Evolutionary conservation across 345 rosid species (phyloP).

Genomic region (Pistacia integerrima): DNA sequence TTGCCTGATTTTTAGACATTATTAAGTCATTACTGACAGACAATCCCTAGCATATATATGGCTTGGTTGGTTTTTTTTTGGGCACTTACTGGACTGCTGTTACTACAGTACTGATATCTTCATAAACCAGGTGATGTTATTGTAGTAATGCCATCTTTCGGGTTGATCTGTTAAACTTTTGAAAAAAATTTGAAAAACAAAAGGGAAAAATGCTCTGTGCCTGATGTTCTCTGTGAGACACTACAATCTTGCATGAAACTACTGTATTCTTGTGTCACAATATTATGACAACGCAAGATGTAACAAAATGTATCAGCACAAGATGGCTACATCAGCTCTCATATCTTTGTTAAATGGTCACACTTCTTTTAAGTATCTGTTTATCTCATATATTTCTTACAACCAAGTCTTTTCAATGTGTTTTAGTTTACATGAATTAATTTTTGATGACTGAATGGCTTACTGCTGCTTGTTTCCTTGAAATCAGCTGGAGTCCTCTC

Average conservation of each 20-base stretch:
- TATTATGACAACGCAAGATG: not conserved
- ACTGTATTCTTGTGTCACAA: not conserved
- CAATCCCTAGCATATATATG: not conserved
- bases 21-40: not conserved
- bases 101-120: not conserved
- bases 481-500: constrained; percentile 31
- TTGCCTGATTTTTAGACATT: not conserved
- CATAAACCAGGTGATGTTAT: no score
- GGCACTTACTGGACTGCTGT: not conserved
- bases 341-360: not conserved
- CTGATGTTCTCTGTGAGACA: not conserved
- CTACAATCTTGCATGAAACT: not conserved
- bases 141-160: not conserved
- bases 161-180: not conserved
- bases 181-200: not conserved
- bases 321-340: not conserved
- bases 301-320: not conserved
- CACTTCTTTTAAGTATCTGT: not conserved
- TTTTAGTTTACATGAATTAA: not conserved
- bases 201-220: not conserved
- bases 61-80: not conserved
- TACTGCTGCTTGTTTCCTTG: constrained; percentile 6
- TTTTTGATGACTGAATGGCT: constrained; percentile 7
- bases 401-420: not conserved
- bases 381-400: not conserved